Evolutionary conservation across 257 asterid genomes (phyloP), one percentile per base, ranked within the genome.

Genomic region (Ilex asprella): DNA sequence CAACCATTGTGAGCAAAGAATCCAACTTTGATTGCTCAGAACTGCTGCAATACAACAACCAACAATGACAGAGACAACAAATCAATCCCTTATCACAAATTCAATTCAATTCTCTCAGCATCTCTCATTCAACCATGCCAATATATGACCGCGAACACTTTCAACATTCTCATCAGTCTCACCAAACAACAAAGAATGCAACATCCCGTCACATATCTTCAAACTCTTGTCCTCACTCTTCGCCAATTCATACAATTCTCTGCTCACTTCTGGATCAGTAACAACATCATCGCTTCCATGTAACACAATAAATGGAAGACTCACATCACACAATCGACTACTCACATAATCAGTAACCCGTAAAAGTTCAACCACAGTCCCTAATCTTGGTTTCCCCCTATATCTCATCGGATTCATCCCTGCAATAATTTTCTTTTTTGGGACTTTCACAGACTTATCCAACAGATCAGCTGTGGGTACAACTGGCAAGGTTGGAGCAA

Each of bases 141-240:
- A 70, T 7, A 91, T 75, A 76, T 91, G 91, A 7, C 53, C 51
- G 30, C 95, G 81, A 59, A 92, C 95, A 71, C 69, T 59, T 56
- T 67, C 93, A 56, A 92, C 72, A 79, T 92, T 92, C 10, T 86
- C 93, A 73, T 92, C 96, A 9, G 94, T 84, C 61, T 92, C 99
- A 39, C 99, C 97, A 14, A 84, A 84, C 85, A 84, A 52, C 84
- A 92, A 68, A n/a, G 95, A 83, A 68, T 92, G 99, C 91, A 89
- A 75, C 97, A 89, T 92, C 52, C 95, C 97, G 5, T 89, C 96
- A 60, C 81, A 92, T 29, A 92, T 88, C 83, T 72, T 80, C 63
- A 92, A 47, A 29, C 74, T 86, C 83, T 89, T 92, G 27, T 92
- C 98, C 63, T 63, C 66, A n/a, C 97, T 83, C 67, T 69, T 83